Percentiles rank a stretch among this genome's conserved stretches.
These are phyloP conservation scores for Ophiostoma piceae DNA, from an alignment of 2,329 filamentous ascomycete genomes.

Conservation along the genomic window DNA sequence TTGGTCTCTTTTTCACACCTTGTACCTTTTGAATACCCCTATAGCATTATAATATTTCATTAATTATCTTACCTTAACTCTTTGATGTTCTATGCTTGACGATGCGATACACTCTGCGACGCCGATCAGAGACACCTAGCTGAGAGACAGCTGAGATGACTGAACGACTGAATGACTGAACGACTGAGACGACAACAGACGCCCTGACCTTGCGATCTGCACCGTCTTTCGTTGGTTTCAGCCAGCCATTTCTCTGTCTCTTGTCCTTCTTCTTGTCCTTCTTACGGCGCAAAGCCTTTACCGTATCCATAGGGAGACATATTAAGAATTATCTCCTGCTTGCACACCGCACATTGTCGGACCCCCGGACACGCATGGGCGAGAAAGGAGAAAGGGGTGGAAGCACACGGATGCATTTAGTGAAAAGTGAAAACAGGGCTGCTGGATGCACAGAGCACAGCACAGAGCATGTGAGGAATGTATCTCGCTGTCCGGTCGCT, in stretches of 20 bases:
- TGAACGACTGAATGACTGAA: too few relatives aligned
- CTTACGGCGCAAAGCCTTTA: neutral
- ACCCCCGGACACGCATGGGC: neutral
- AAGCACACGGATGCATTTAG: neutral
- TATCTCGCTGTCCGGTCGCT: too few relatives aligned
- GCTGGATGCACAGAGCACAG: neutral
- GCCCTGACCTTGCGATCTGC: neutral
- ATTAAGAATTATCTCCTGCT: neutral
- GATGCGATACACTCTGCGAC: too few relatives aligned
- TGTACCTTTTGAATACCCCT: slow-evolving; percentile 21
- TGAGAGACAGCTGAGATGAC: too few relatives aligned
- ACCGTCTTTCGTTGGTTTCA: neutral
- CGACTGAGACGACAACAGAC: too few relatives aligned
- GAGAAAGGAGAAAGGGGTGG: neutral
- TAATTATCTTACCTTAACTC: neutral
- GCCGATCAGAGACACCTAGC: too few relatives aligned
- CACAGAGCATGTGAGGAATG: too few relatives aligned
- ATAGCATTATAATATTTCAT: slow-evolving; percentile 18
- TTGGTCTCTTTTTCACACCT: neutral
- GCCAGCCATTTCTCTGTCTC: neutral
- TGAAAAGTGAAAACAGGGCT: neutral
- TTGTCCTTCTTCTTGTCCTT: neutral
- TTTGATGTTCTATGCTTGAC: too few relatives aligned
- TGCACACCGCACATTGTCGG: neutral
- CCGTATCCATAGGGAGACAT: too few relatives aligned